Conservation (phyloP, 73 alveolate species). For the Stentor coeruleus region DNA sequence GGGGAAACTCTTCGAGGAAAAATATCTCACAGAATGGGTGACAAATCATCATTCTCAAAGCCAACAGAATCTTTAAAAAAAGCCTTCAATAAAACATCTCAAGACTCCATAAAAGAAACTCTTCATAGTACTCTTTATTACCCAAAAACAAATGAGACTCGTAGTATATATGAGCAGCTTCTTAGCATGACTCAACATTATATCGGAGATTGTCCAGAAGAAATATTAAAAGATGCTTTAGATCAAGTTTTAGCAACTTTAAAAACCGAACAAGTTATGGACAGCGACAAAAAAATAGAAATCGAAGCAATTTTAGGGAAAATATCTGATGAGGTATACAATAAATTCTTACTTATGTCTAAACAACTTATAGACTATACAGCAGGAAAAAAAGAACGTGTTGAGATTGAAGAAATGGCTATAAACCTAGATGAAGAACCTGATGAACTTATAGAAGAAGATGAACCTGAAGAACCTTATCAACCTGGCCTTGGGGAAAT, state of each 20-base stretch:
- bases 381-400: conserved; percentile 41
- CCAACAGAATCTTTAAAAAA: conserved; percentile 48
- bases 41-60: conserved; percentile 75
- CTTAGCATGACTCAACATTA: conserved; percentile 63
- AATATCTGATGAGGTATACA: conserved; percentile 56
- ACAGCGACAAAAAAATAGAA: conserved; percentile 66
- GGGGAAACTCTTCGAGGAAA: conserved; percentile 84
- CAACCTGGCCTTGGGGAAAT: conserved; percentile 19
- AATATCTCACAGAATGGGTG: conserved; percentile 81
- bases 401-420: conserved; percentile 45
- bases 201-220: conserved; percentile 77
- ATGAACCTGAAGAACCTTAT: conserved; percentile 28
- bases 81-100: conserved; percentile 30
- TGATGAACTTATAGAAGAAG: conserved; percentile 50
- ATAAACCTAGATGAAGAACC: conserved; percentile 59
- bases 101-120: conserved; percentile 32
- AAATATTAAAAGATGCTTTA: conserved; percentile 70
- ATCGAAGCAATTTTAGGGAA: conserved; percentile 79
- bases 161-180: conserved; percentile 70
- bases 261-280: conserved; percentile 71
- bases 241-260: conserved; percentile 80
- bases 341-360: conserved; percentile 57
- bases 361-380: conserved; percentile 73
- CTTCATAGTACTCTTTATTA: conserved; percentile 52
- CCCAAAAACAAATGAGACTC: conserved; percentile 93